Evolutionary conservation across 129 eudicot species (phyloP), one percentile per base, ranked within the genome.

Genomic region (Rutidosis leptorrhynchoides): DNA sequence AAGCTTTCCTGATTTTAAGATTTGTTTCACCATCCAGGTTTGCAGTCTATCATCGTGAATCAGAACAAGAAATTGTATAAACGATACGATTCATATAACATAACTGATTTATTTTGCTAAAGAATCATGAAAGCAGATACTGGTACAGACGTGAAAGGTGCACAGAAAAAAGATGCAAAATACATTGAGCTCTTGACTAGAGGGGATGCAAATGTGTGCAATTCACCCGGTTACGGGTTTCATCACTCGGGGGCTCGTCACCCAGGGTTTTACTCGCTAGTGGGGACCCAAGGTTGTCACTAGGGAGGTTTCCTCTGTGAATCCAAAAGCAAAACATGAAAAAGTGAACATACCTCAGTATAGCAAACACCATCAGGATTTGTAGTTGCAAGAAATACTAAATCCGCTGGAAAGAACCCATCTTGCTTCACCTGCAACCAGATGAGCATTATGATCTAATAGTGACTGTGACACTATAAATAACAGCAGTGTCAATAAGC

Each of bases 21-120:
- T 93, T 93, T 57, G 99, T 93, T 84, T 93, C 99, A 45, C 99
- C 99, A 70, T 93, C 99, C 81, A 93, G 79, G 79, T 93, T 93
- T 67, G 99, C 95, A 62, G 99, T 93, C 99, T 93, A 80, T 62
- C 49, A 42, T 61, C 70, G 55, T 56, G 30, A 65, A 40, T 35
- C 45, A 63, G 29, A 54, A 58, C 65, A 68, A 42, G 33, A 35
- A 46, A 65, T 49, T 25, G 15, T 17, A 64, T 32, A 48, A 56
- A 14, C 37, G 7, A 19, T 25, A 64, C 27, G 57, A 35, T 20
- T 63, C 30, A 8, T 23, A 54, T 73, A 73, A 27, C 53, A 30
- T 1, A 42, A 32, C 20, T 62, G 6, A 62, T 25, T 51, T 23
- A 1, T 43, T 30, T 26, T 51, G 21, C 24, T 43, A 0, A 64